Conservation (phyloP, 2,329 filamentous ascomycete species). For the Alternaria viburni region DNA sequence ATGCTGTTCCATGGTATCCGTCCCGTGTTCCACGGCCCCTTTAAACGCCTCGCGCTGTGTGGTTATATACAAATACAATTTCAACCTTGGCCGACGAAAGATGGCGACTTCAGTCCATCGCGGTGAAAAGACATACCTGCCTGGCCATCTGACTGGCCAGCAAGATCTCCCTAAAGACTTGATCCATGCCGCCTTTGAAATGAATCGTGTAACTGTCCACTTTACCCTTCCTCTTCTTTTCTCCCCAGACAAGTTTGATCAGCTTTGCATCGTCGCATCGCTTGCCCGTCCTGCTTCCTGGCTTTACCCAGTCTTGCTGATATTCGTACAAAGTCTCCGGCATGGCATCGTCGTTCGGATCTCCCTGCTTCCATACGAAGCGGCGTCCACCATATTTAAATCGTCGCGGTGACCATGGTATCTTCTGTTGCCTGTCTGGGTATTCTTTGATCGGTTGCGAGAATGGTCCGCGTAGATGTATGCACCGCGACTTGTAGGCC, state of each 20-base stretch:
- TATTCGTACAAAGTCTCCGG: slow-evolving; percentile 48
- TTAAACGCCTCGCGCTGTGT: slow-evolving; percentile 13
- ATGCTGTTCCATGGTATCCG: slow-evolving; percentile 22
- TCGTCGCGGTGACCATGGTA: slow-evolving; percentile 48
- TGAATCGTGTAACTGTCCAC: slow-evolving; percentile 48
- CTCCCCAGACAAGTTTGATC: slow-evolving; percentile 44
- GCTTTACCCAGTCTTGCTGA: slow-evolving; percentile 42
- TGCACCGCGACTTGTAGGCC: slow-evolving; percentile 46
- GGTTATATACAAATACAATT: slow-evolving; percentile 13
- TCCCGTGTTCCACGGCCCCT: slow-evolving; percentile 9
- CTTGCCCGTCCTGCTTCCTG: slow-evolving; percentile 45
- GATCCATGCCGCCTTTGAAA: slow-evolving; percentile 47
- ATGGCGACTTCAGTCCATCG: slow-evolving; percentile 33
- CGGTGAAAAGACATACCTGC: slow-evolving; percentile 47
- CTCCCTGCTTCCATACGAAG: slow-evolving; percentile 53
- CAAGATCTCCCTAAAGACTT: slow-evolving; percentile 45
- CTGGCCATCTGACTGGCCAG: slow-evolving; percentile 48
- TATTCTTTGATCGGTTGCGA: slow-evolving; percentile 45
- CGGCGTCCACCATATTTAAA: slow-evolving; percentile 46
- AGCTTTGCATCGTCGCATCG: slow-evolving; percentile 41
- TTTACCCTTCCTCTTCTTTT: slow-evolving; percentile 46
- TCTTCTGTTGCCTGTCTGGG: slow-evolving; percentile 45
- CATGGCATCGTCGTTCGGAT: slow-evolving; percentile 56
- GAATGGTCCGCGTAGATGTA: slow-evolving; percentile 42
- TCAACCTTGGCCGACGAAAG: neutral